Percentiles rank a stretch among this genome's conserved stretches.
These are phyloP conservation scores for Paraphoma chrysanthemicola DNA, from an alignment of 2,329 filamentous ascomycete species.

Conservation along the genomic window DNA sequence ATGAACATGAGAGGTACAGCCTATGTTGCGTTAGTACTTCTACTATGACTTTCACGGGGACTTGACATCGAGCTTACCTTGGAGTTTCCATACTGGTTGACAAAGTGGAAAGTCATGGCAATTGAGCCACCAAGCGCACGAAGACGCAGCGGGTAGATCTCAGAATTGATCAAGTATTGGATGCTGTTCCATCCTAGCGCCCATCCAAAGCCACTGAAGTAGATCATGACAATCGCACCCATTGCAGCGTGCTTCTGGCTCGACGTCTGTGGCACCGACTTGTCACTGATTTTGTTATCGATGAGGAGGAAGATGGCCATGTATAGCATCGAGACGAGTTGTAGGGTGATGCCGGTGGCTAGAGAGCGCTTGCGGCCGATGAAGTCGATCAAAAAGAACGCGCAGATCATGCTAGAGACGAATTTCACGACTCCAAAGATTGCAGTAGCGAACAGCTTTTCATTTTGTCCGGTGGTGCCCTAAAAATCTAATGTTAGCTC, in stretches of 20 bases:
- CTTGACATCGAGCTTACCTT: constrained; percentile 53
- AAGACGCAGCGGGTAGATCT: constrained; percentile 78
- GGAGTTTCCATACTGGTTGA: constrained; percentile 78
- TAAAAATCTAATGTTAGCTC: not conserved
- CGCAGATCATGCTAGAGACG: constrained; percentile 69
- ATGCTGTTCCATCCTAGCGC: constrained; percentile 70
- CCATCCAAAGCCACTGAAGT: constrained; percentile 50
- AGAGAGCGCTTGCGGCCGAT: constrained; percentile 73
- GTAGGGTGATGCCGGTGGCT: constrained; percentile 56
- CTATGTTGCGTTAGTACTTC: constrained; percentile 4
- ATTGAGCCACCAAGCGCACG: constrained; percentile 73
- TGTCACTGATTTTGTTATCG: constrained; percentile 62
- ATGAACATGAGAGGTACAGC: constrained; percentile 78
- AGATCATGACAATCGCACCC: constrained; percentile 74
- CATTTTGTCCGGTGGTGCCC: constrained; percentile 71
- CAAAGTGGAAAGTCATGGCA: constrained; percentile 81
- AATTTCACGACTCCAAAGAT: constrained; percentile 81
- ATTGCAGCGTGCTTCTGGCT: constrained; percentile 64
- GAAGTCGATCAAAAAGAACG: constrained; percentile 79
- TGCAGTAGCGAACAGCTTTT: constrained; percentile 75
- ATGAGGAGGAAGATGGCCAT: constrained; percentile 64
- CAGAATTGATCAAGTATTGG: constrained; percentile 80
- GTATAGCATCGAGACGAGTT: constrained; percentile 62
- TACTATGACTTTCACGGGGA: not conserved
- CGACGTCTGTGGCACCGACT: constrained; percentile 56